Evolutionary conservation across 1,284 basidiomycete species (phyloP).

Genomic region (Athelia psychrophila): DNA sequence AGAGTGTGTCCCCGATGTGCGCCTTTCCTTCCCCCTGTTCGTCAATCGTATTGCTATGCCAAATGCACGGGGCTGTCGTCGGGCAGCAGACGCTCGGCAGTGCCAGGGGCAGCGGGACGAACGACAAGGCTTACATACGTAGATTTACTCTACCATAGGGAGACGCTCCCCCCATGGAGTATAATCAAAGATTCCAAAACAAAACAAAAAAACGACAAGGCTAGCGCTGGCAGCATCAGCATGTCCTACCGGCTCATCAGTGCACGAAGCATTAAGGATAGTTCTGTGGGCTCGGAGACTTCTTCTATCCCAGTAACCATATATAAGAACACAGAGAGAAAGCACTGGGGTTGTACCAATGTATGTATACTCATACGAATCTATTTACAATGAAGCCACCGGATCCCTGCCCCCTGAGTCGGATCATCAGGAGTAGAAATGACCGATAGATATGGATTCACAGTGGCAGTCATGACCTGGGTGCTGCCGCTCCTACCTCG

Average conservation of each 20-base stretch:
- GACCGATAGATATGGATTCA: neutral
- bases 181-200: no score
- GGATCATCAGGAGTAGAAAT: neutral
- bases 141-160: no score
- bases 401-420: no score
- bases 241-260: slow-evolving; percentile 92
- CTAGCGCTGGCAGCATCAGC: slow-evolving; percentile 83
- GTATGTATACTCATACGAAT: no score
- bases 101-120: slow-evolving; percentile 90
- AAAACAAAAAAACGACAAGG: no score
- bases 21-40: no score
- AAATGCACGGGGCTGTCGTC: slow-evolving; percentile 96
- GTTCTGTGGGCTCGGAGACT: slow-evolving; percentile 81
- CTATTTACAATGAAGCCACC: no score
- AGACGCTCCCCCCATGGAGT: no score
- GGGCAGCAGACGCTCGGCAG: slow-evolving; percentile 98
- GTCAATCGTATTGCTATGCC: slow-evolving; percentile 95
- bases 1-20: no score
- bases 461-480: no score
- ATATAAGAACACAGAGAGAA: neutral
- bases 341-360: neutral
- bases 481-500: no score
- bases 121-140: slow-evolving; percentile 99
- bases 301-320: slow-evolving; percentile 81
- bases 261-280: slow-evolving; percentile 95